phyloP scores from a whole-genome alignment of 73 alveolate genomes.

The Uronychia binucleata region DNA sequence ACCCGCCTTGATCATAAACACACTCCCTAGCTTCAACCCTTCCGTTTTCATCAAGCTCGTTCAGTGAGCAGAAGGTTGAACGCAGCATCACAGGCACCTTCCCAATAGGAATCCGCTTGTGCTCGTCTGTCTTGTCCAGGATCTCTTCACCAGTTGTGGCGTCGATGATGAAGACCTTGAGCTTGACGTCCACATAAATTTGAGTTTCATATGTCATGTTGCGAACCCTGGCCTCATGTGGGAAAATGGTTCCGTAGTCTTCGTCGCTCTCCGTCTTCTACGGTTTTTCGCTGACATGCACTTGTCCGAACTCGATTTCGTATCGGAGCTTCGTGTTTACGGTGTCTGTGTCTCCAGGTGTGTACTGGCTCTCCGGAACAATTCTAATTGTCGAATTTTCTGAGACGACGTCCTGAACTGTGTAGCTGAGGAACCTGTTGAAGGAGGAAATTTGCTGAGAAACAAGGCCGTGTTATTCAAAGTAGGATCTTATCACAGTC shows the following conservation, averaged over 20 bases:
- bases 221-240: conserved; percentile 96
- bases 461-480: conserved; percentile 89
- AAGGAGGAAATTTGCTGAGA: conserved; percentile 91
- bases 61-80: conserved; percentile 81
- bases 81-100: conserved; percentile 95
- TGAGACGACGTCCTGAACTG: conserved; percentile 83
- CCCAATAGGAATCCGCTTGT: conserved; percentile 12
- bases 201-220: conserved; percentile 92
- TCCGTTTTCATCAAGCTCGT: conserved; percentile 56
- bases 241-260: conserved; percentile 66
- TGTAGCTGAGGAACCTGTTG: conserved; percentile 81
- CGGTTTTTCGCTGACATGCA: conserved; percentile 75
- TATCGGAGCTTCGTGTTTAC: conserved; percentile 51
- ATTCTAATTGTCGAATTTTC: conserved; percentile 77
- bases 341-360: conserved; percentile 46
- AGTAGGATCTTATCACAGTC: conserved; percentile 86
- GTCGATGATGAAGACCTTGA: conserved; percentile 61
- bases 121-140: conserved; percentile 42
- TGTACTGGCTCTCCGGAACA: conserved; percentile 78
- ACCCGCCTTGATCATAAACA: conserved; percentile 97
- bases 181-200: conserved; percentile 79
- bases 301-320: conserved; percentile 81
- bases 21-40: conserved; percentile 85
- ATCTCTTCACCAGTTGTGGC: conserved; percentile 45
- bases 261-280: conserved; percentile 70